These are phyloP conservation scores for Chaetothyriales sp. DNA, from an alignment of 2,329 filamentous ascomycete species.

Conservation along the genomic window DNA sequence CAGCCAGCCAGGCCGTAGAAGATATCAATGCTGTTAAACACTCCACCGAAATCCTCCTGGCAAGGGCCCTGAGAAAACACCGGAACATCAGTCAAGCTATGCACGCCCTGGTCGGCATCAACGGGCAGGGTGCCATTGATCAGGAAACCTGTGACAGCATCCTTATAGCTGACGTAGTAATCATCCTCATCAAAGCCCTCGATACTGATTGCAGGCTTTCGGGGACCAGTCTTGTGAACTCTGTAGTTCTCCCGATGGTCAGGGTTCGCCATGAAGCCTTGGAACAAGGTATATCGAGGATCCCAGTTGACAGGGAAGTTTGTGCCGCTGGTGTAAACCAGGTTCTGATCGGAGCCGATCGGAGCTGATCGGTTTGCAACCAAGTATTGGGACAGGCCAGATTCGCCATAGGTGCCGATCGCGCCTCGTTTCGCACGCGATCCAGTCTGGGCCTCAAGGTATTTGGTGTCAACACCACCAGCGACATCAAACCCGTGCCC, in stretches of 20 bases:
- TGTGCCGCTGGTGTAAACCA: slow-evolving; percentile 53
- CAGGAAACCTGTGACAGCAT: slow-evolving; percentile 51
- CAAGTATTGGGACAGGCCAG: slow-evolving; percentile 62
- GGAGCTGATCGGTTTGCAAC: slow-evolving; percentile 26
- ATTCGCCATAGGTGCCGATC: slow-evolving; percentile 56
- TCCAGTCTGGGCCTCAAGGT: slow-evolving; percentile 46
- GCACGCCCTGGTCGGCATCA: slow-evolving; percentile 50
- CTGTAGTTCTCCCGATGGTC: slow-evolving; percentile 64
- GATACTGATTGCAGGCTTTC: slow-evolving; percentile 43
- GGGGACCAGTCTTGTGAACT: slow-evolving; percentile 51
- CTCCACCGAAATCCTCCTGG: slow-evolving; percentile 52
- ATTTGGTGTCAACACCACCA: slow-evolving; percentile 65
- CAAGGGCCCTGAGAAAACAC: slow-evolving; percentile 68
- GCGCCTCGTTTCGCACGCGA: slow-evolving; percentile 62
- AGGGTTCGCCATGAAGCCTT: slow-evolving; percentile 55
- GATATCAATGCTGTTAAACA: slow-evolving; percentile 26
- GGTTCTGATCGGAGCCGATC: slow-evolving; percentile 40
- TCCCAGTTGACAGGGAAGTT: slow-evolving; percentile 77
- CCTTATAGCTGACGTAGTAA: slow-evolving; percentile 53
- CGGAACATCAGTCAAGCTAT: slow-evolving; percentile 62
- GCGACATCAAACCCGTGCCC: slow-evolving; percentile 82
- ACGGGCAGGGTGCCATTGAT: slow-evolving; percentile 61
- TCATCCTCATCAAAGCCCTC: slow-evolving; percentile 37
- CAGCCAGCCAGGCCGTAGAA: slow-evolving; percentile 24
- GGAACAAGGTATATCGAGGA: slow-evolving; percentile 64